Evolutionary conservation across 306 rosid species (phyloP), one percentile per base, ranked within the genome.

Genomic region (Albizia julibrissin): DNA sequence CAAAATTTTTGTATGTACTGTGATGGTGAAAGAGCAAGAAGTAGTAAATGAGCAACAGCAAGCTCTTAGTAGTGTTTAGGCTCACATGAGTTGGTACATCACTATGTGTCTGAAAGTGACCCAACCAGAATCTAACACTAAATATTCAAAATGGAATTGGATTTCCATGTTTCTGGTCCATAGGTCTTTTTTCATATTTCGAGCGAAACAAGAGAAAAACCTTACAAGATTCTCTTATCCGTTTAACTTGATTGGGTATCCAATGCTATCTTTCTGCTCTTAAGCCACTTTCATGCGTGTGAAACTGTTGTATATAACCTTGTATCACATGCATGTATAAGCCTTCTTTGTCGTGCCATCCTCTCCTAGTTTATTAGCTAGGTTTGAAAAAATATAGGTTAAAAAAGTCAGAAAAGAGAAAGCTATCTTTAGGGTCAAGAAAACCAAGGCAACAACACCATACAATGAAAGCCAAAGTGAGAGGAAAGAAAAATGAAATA

Each of bases 221-320:
- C 46, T 50, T 52, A 0, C 16, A 9, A 19, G 78, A 50, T 74
- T 74, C 78, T 52, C 46, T 74, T 50, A 8, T 74, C 37, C 79
- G 39, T 56, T 37, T 58, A 37, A 39, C 54, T 75, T 39, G 39
- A 58, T 75, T 8, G 40, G 69, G 79, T 13, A 59, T 58, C 79
- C 79, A 56, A 75, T 75, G 79, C 70, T 18, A 2, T 19, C 59
- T 52, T 74, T 58, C 26, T 52, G 42, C 67, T 56, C 67, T 34
- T 12, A 0, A n/a, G 14, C 47, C 50, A 69, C 74, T 56, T 58
- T 75, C 54, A 21, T 24, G 21, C 69, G 29, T 58, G 37, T 21
- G 52, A 19, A 34, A 61, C 67, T 58, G 16, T 13, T 27, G 69
- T 29, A 7, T 64, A 10, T 64, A 2, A 31, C 40, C 21, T 26